These are phyloP conservation scores for Aspergillus latus DNA, from an alignment of 2,329 filamentous ascomycete genomes.

Conservation along the genomic window DNA sequence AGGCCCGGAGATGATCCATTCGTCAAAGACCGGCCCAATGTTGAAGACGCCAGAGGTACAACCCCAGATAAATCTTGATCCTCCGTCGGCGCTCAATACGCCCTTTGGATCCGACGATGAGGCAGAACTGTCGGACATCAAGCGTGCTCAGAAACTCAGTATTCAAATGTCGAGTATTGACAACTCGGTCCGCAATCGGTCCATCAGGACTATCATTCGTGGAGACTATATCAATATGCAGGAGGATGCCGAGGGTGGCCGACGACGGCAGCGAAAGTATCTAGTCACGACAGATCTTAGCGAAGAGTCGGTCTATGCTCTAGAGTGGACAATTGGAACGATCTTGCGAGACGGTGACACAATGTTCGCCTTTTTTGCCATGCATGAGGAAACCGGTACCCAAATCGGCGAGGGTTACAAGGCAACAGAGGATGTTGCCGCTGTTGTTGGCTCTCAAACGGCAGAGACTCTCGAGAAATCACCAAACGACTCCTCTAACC, in stretches of 20 bases:
- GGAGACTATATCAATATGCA: conserved; percentile 76
- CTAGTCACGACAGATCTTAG: conserved; percentile 94
- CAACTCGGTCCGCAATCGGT: conserved; percentile 73
- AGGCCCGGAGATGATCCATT: conserved; percentile 17
- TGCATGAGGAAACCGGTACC: conserved; percentile 71
- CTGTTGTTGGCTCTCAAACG: conserved; percentile 61
- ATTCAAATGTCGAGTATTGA: conserved; percentile 76
- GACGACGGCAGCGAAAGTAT: conserved; percentile 81
- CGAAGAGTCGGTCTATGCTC: conserved; percentile 87
- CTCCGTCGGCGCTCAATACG: conserved; percentile 58
- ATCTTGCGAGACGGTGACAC: conserved; percentile 93
- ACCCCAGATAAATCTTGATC: conserved; percentile 79
- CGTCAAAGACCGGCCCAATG: conserved; percentile 44
- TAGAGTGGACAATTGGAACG: conserved; percentile 97
- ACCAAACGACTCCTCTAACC: conserved; percentile 32
- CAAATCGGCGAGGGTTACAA: conserved; percentile 70
- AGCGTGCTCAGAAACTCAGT: conserved; percentile 79
- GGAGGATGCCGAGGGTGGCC: conserved; percentile 73
- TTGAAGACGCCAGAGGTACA: conserved; percentile 61
- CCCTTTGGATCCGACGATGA: conserved; percentile 83
- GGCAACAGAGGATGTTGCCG: conserved; percentile 72
- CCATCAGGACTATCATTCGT: conserved; percentile 84
- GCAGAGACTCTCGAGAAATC: conserved; percentile 54
- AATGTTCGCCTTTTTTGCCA: conserved; percentile 86
- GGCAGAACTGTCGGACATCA: conserved; percentile 79